Base-by-base conservation (phyloP, 768 basidiomycete genomes). In the Fistulinella prunicolor region DNA sequence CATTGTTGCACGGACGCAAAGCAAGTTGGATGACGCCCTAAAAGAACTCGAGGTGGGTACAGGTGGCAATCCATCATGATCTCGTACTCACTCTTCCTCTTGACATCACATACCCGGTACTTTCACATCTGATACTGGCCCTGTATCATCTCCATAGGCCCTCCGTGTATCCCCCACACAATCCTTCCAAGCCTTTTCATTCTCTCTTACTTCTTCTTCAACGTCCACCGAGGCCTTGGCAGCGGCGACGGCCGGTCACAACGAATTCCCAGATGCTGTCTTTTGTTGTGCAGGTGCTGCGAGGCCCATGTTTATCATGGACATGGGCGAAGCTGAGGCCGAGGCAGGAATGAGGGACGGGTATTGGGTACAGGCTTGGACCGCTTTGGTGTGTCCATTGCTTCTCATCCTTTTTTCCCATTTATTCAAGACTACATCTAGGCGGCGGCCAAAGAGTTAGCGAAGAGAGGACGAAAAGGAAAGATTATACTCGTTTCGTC, bases 401-500 rank as follows among this genome's bases (percentile, higher is more conserved):
- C 8, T 5, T 26, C 4, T 42, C 14, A 0, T 10, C 37, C 8
- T 6, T 22, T 16, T 43, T 9, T 17, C 22, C 43, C 12, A 2
- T 34, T 43, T 1, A 55, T 35, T n/a, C n/a, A n/a, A n/a, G n/a
- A 14, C 5, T 22, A 3, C 14, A 9, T 44, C 3, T 51, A 94
- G 86, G 82, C 81, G 20, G 85, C 83, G 0, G 73, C 79, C 19
- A 85, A 82, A 66, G 69, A 74, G 59, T 86, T 87, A 75, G 79
- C 79, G 17, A 71, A 74, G 42, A 67, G 77, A n/a, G 71, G 74
- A 28, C 65, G 70, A 19, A 76, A 79, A 50, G 80, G 86, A 19
- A 90, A 86, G 61, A 83, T 93, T 32, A 73, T 89, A 16, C 80
- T 95, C 34, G 79, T 89, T 21, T 83, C 82, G 1, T 91, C 88